Evolutionary conservation across 768 basidiomycete genomes (phyloP), one percentile per base, ranked within the genome.

Genomic region (Fomitopsis pulvina): DNA sequence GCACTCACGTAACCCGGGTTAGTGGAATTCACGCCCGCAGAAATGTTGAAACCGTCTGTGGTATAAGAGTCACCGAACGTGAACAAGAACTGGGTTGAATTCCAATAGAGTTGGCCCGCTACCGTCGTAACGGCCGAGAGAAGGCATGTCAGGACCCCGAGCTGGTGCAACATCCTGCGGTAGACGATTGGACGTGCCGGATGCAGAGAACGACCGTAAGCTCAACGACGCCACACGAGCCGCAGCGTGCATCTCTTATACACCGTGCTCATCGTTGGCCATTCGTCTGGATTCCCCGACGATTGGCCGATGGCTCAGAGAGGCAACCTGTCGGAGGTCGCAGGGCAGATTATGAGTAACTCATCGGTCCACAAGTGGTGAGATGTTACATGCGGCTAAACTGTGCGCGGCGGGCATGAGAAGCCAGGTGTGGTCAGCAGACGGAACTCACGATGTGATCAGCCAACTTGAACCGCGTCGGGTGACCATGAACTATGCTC

Each of bases 61-160:
- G 78, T 79, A 61, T 83, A 83, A 0, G 79, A 83, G 56, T 83
- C 81, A 9, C 81, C 82, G 55, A 83, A 83, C 1, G 75, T 70
- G 54, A 84, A 78, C 45, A 83, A 56, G 57, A 72, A 81, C 54
- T 80, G 63, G 3, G 66, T 82, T 12, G 68, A 67, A 11, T 67
- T 69, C 81, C 80, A 82, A 6, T 75, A 70, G 2, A 77, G 65
- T 45, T 59, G 57, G 39, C 53, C 59, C n/a, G 50, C 32, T 8
- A 43, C 57, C 10, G 47, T 30, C 29, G 57, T 50, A 18, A 51
- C 50, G 32, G 54, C 52, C 24, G 25, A 48, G 21, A 55, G 50
- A 22, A 52, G 28, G 28, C 20, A 41, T 20, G 32, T 34, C 32
- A 40, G 24, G 26, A 46, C 34, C 52, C 40, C 45, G 45, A 57